Conservation (phyloP, 192 early-diverging fungal species). For the Entomortierella parvispora region DNA sequence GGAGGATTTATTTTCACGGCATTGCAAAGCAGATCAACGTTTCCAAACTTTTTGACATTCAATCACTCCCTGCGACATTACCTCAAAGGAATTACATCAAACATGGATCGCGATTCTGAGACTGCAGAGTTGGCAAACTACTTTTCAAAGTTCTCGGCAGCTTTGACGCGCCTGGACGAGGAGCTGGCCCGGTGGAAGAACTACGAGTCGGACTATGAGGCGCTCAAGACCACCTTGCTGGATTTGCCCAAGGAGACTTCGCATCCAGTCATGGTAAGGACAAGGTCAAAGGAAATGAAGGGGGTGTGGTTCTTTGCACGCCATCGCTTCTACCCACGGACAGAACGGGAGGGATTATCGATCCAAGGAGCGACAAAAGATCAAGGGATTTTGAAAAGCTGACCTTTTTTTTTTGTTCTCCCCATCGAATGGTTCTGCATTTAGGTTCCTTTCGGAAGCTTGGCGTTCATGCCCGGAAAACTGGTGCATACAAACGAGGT, state of each 20-base stretch:
- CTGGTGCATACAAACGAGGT: conserved; percentile 95
- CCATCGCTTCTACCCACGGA: too few relatives aligned
- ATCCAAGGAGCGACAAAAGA: too few relatives aligned
- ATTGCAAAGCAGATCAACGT: too few relatives aligned
- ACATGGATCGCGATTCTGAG: conserved; percentile 47
- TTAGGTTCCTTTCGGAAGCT: conserved; percentile 83
- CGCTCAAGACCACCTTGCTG: conserved; percentile 56
- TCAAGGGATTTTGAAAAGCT: too few relatives aligned
- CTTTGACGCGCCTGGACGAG: conserved; percentile 50
- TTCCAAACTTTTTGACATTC: conserved; percentile 1
- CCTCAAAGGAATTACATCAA: not conserved
- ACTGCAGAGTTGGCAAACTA: conserved; percentile 31
- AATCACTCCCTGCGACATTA: too few relatives aligned
- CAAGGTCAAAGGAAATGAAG: not conserved
- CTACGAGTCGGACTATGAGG: conserved; percentile 66
- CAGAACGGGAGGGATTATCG: too few relatives aligned
- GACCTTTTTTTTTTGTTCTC: conserved; percentile 2
- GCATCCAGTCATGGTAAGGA: conserved; percentile 64
- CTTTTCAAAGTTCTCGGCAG: conserved; percentile 53
- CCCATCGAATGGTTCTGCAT: not conserved
- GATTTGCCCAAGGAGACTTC: conserved; percentile 58
- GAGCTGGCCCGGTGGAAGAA: conserved; percentile 62
- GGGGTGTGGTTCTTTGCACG: too few relatives aligned
- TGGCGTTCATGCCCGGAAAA: conserved; percentile 90
- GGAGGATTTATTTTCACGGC: too few relatives aligned